phyloP scores from a whole-genome alignment of 2,329 filamentous ascomycete genomes.

The Gliomastix tumulicola region DNA sequence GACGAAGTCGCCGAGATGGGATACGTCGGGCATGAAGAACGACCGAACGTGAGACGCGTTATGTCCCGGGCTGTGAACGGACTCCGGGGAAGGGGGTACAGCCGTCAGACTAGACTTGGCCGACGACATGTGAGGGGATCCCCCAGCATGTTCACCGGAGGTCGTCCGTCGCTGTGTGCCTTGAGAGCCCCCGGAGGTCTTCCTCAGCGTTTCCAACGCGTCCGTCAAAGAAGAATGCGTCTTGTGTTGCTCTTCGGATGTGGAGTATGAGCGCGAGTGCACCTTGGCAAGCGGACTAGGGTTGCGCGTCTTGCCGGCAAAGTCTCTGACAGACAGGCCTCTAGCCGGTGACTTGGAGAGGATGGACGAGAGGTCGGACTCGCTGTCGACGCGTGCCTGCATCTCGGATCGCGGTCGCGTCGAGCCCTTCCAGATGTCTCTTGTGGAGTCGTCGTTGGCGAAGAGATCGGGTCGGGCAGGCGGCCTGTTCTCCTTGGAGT shows the following conservation, averaged over 20 bases:
- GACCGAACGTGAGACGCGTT: conserved; percentile 38
- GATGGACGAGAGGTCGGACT: conserved; percentile 40
- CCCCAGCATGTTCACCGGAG: too few relatives aligned
- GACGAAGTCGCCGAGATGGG: conserved; percentile 49
- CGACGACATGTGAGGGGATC: conserved; percentile 28
- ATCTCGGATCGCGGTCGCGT: conserved; percentile 39
- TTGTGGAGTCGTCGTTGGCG: conserved; percentile 32
- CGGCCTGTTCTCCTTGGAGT: conserved; percentile 39
- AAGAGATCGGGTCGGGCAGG: conserved; percentile 19
- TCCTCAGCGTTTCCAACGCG: conserved; percentile 25
- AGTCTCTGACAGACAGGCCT: conserved; percentile 13
- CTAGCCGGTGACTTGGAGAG: conserved; percentile 30
- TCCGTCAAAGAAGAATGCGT: conserved; percentile 22
- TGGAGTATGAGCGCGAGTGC: conserved; percentile 21
- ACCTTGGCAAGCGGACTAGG: conserved; percentile 29
- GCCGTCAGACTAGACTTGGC: conserved; percentile 32
- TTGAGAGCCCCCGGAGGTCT: conserved; percentile 22
- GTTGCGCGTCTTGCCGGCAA: conserved; percentile 17
- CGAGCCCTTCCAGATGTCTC: conserved; percentile 29
- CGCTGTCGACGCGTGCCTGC: conserved; percentile 47
- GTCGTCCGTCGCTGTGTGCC: conserved; percentile 12
- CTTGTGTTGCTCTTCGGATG: conserved; percentile 11
- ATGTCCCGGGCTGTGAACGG: conserved; percentile 20
- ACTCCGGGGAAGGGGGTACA: conserved; percentile 28
- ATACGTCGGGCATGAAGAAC: conserved; percentile 47